phyloP scores from a whole-genome alignment of 108 stramenopile species.

The Seminavis robusta region DNA sequence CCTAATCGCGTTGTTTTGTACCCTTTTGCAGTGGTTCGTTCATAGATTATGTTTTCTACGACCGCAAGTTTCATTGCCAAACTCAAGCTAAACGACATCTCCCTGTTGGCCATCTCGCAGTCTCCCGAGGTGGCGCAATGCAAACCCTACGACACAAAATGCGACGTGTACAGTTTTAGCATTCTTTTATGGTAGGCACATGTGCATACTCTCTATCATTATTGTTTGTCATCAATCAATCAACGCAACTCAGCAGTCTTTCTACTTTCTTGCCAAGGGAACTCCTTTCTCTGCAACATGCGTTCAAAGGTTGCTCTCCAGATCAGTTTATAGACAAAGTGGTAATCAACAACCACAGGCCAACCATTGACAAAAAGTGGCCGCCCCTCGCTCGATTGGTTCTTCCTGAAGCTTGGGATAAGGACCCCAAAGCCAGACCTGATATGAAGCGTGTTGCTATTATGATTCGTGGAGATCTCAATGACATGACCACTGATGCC shows the following conservation, averaged over 20 bases:
- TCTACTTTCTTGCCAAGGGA: too few species aligned
- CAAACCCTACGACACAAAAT: constrained; percentile 52
- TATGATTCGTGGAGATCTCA: constrained; percentile 32
- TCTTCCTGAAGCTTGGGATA: constrained; percentile 33
- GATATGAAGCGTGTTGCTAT: constrained; percentile 27
- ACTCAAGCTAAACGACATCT: too few species aligned
- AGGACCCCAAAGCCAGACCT: constrained; percentile 29
- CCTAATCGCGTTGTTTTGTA: neutral
- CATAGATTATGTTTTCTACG: neutral
- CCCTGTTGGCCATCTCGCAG: too few species aligned
- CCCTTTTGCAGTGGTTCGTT: neutral
- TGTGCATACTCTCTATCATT: too few species aligned
- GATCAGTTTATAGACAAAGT: constrained; percentile 27
- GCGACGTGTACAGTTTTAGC: constrained; percentile 71
- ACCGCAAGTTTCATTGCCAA: too few species aligned
- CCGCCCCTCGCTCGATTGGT: constrained; percentile 21
- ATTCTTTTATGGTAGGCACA: constrained; percentile 72
- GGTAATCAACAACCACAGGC: constrained; percentile 12
- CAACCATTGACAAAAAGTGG: constrained; percentile 4
- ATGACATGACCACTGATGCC: constrained; percentile 17
- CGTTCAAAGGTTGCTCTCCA: constrained; percentile 18
- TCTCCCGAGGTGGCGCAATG: constrained; percentile 63
- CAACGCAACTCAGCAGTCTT: too few species aligned
- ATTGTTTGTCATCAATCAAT: too few species aligned
- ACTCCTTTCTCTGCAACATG: constrained; percentile 19